phyloP scores from a whole-genome alignment of 306 rosid genomes.

The Fagus sylvatica region DNA sequence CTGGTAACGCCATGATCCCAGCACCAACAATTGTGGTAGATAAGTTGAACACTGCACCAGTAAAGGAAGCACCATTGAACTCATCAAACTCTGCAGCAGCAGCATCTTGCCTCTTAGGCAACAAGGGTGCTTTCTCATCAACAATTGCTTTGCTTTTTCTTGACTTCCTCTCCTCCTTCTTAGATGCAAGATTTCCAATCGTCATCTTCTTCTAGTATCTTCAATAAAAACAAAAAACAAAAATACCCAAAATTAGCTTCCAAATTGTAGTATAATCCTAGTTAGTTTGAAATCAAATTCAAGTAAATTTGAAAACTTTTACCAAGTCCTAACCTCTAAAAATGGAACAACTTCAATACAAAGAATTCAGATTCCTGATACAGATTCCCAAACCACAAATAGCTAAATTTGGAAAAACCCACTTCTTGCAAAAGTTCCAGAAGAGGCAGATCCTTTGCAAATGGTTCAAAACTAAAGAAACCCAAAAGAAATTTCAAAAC shows the following conservation, averaged over 20 bases:
- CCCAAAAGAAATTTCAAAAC: slow-evolving; percentile 2
- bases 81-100: slow-evolving; percentile 50
- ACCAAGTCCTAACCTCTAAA: slow-evolving; percentile 32
- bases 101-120: slow-evolving; percentile 46
- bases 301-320: not conserved
- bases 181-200: slow-evolving; percentile 29
- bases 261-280: slow-evolving; percentile 3
- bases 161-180: slow-evolving; percentile 47
- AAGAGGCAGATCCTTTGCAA: not conserved
- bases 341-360: not conserved
- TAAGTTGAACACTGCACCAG: slow-evolving; percentile 86
- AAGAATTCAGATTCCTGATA: not conserved
- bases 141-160: slow-evolving; percentile 41
- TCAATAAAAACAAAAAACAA: slow-evolving; percentile 3
- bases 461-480: slow-evolving; percentile 10
- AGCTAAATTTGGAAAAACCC: not conserved
- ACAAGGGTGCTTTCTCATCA: slow-evolving; percentile 66
- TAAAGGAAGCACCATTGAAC: slow-evolving; percentile 80
- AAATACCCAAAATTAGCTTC: slow-evolving; percentile 24
- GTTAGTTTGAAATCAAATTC: slow-evolving; percentile 21
- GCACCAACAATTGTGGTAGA: slow-evolving; percentile 88
- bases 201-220: slow-evolving; percentile 50
- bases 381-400: not conserved
- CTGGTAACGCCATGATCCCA: slow-evolving; percentile 92
- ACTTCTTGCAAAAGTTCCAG: not conserved